A percentile compares a stretch with the other conserved stretches of the same genome.
phyloP scores from a whole-genome alignment of 2,329 filamentous ascomycete species.

The Lomentospora prolificans region DNA sequence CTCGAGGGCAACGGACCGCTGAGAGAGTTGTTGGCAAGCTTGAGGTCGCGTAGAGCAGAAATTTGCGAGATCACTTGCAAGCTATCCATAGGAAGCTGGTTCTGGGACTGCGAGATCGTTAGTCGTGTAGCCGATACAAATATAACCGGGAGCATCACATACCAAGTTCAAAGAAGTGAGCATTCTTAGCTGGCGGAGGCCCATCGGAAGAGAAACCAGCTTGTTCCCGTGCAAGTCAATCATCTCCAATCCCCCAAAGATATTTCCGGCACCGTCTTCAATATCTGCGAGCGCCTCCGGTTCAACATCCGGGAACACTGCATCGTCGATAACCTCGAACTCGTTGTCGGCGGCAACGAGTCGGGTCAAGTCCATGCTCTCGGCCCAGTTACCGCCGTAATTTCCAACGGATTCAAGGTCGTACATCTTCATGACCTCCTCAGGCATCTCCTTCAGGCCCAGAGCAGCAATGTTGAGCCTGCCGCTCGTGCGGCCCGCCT shows the following conservation, averaged over 20 bases:
- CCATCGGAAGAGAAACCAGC: slow-evolving; percentile 61
- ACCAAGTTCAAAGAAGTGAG: slow-evolving; percentile 78
- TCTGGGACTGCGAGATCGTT: slow-evolving; percentile 53
- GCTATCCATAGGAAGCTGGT: slow-evolving; percentile 63
- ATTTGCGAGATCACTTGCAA: slow-evolving; percentile 69
- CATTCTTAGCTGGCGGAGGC: slow-evolving; percentile 60
- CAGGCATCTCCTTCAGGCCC: slow-evolving; percentile 67
- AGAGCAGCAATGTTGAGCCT: slow-evolving; percentile 82
- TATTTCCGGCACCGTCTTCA: slow-evolving; percentile 57
- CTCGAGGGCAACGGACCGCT: slow-evolving; percentile 55
- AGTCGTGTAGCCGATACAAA: not conserved
- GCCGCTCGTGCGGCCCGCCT: slow-evolving; percentile 64
- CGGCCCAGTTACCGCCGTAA: slow-evolving; percentile 68
- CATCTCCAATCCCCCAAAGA: slow-evolving; percentile 73
- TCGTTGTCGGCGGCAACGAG: slow-evolving; percentile 89
- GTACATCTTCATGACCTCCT: slow-evolving; percentile 85
- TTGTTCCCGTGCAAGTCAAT: slow-evolving; percentile 82
- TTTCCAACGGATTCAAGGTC: slow-evolving; percentile 59
- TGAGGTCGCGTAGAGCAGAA: slow-evolving; percentile 63
- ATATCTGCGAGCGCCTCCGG: slow-evolving; percentile 49
- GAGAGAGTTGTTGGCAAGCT: slow-evolving; percentile 68
- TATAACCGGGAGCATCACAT: slow-evolving; percentile 20
- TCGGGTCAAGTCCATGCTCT: slow-evolving; percentile 77
- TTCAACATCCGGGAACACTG: slow-evolving; percentile 66
- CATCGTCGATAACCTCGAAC: slow-evolving; percentile 61